These are phyloP conservation scores for Sarocladium brachiariae DNA, from an alignment of 2,329 filamentous ascomycete species.

Conservation along the genomic window DNA sequence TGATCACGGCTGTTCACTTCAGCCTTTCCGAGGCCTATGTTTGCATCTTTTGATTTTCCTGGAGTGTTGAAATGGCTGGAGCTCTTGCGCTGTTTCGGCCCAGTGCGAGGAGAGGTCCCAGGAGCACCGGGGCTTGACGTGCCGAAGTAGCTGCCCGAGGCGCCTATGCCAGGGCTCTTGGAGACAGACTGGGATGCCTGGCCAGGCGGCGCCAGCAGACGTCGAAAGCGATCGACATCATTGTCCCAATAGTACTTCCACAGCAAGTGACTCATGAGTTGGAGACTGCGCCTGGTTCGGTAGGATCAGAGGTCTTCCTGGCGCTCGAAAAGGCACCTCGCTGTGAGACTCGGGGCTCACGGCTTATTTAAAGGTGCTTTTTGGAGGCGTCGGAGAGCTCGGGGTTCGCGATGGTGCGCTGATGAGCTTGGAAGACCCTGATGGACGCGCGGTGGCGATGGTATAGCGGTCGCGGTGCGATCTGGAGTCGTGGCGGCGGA, in stretches of 20 bases:
- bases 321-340: constrained; percentile 68
- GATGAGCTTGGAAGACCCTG: not conserved
- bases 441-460: not conserved
- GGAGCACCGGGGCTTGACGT: constrained; percentile 32
- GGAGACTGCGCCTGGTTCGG: constrained; percentile 26
- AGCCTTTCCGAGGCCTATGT: constrained; percentile 39
- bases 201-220: constrained; percentile 69
- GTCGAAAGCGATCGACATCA: constrained; percentile 92
- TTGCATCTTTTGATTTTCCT: constrained; percentile 38
- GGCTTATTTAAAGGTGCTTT: constrained; percentile 82
- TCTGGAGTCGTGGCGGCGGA: not conserved
- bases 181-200: constrained; percentile 47
- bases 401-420: not conserved
- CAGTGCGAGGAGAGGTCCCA: constrained; percentile 43
- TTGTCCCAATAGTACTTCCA: constrained; percentile 97
- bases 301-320: constrained; percentile 29
- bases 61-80: constrained; percentile 38
- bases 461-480: not conserved
- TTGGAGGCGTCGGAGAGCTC: constrained; percentile 25
- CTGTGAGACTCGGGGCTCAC: constrained; percentile 81
- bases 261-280: constrained; percentile 86
- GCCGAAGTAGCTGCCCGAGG: constrained; percentile 23
- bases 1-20: constrained; percentile 84
- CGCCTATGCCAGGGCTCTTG: constrained; percentile 44
- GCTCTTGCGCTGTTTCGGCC: constrained; percentile 43